These are phyloP conservation scores for Hyphopichia burtonii DNA, from an alignment of 1,139 yeast genomes.

Conservation along the genomic window DNA sequence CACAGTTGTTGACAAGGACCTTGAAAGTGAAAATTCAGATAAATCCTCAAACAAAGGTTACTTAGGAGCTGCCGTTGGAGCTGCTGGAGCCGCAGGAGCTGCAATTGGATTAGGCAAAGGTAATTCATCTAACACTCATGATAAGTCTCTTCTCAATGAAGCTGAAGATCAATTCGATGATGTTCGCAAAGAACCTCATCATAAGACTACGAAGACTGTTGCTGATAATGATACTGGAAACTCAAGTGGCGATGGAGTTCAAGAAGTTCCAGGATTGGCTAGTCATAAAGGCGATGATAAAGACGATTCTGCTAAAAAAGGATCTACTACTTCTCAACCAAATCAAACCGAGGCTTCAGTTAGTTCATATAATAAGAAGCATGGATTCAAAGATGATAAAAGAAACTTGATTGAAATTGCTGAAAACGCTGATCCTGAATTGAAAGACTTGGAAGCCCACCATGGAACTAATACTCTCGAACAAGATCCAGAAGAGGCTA, in stretches of 20 bases:
- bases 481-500: conserved; percentile 6
- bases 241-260: conserved; percentile 9
- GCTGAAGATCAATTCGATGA: conserved; percentile 21
- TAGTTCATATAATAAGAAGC: conserved; percentile 27
- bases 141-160: conserved; percentile 16
- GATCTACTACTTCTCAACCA: conserved; percentile 7
- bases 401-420: conserved; percentile 31
- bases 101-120: conserved; percentile 17
- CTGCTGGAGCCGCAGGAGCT: conserved; percentile 26
- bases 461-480: conserved; percentile 10
- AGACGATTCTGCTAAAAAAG: conserved; percentile 7
- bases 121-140: conserved; percentile 9
- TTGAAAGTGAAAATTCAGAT: not conserved
- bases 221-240: not conserved
- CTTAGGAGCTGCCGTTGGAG: conserved; percentile 18
- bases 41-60: conserved; percentile 1
- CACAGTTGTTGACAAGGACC: not conserved
- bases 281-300: conserved; percentile 1
- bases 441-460: conserved; percentile 18
- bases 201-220: conserved; percentile 8
- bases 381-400: conserved; percentile 22
- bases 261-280: conserved; percentile 4
- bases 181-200: conserved; percentile 21
- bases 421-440: conserved; percentile 20
- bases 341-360: conserved; percentile 21